A percentile compares a stretch with the other conserved stretches of the same genome.
Conservation (phyloP, 2,329 filamentous ascomycete species). For the Exophiala calicioides region DNA sequence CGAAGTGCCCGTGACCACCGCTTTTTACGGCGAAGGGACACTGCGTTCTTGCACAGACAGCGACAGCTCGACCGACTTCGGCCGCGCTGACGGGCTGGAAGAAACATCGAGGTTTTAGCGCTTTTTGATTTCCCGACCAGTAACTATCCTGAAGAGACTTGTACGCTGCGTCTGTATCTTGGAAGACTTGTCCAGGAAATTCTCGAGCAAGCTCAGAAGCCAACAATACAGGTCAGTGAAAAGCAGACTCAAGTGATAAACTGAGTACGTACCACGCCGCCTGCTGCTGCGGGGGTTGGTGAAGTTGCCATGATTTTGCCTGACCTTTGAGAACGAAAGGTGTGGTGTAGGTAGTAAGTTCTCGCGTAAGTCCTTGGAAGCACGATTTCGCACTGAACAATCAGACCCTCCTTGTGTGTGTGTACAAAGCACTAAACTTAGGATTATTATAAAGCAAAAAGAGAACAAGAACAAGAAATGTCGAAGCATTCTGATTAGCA, state of each 20-base stretch:
- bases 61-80: conserved; percentile 1
- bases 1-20: not conserved
- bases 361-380: too few species aligned
- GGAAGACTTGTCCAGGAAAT: conserved; percentile 6
- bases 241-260: too few species aligned
- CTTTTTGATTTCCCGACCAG: conserved; percentile 4
- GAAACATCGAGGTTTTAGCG: conserved; percentile 3
- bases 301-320: too few species aligned
- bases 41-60: conserved; percentile 2
- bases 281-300: too few species aligned
- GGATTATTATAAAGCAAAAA: too few species aligned
- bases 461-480: too few species aligned
- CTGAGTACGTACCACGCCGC: conserved; percentile 1
- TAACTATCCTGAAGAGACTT: conserved; percentile 3
- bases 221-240: not conserved
- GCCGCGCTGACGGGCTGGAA: conserved; percentile 1
- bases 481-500: too few species aligned
- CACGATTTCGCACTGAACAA: too few species aligned
- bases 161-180: not conserved
- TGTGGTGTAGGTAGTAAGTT: too few species aligned
- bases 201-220: not conserved
- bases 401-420: too few species aligned
- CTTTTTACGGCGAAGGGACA: conserved; percentile 3
- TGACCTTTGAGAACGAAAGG: too few species aligned
- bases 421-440: too few species aligned